Evolutionary conservation across 768 basidiomycete genomes (phyloP).

Genomic region (Rubroboletus satanas): DNA sequence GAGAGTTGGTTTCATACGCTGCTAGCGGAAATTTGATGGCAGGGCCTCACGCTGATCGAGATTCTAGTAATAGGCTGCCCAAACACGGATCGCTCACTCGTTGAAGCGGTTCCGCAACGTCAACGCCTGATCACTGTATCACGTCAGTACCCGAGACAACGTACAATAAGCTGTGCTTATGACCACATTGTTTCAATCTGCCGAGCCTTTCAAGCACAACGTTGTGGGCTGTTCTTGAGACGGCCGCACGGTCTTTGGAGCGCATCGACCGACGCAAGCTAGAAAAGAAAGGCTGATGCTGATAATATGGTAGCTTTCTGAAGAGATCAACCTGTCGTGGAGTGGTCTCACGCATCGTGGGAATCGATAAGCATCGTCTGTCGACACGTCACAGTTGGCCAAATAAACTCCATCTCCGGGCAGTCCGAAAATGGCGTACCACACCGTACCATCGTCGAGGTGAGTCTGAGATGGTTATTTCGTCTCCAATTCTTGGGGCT

Average conservation of each 20-base stretch:
- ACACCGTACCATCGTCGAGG: not conserved
- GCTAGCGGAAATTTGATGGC: not conserved
- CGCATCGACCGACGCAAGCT: not conserved
- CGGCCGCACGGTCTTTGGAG: not conserved
- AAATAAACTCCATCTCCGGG: too few species aligned
- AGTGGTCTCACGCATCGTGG: not conserved
- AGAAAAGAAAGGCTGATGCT: not conserved
- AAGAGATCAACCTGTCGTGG: not conserved
- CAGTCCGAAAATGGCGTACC: too few species aligned
- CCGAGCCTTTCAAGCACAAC: not conserved
- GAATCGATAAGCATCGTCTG: not conserved
- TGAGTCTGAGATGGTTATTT: constrained; percentile 5
- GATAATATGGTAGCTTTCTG: not conserved
- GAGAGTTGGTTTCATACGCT: not conserved
- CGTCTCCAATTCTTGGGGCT: not conserved
- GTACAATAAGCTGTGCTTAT: not conserved
- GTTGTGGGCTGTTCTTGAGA: not conserved
- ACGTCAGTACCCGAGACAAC: not conserved
- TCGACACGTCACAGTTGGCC: too few species aligned
- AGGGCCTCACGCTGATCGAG: not conserved
- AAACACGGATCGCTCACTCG: constrained; percentile 4
- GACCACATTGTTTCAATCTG: not conserved
- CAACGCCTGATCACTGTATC: not conserved
- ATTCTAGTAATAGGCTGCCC: not conserved
- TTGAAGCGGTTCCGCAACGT: not conserved